Evolutionary conservation across 345 rosid genomes (phyloP).

Genomic region (Gossypium rotundifolium): DNA sequence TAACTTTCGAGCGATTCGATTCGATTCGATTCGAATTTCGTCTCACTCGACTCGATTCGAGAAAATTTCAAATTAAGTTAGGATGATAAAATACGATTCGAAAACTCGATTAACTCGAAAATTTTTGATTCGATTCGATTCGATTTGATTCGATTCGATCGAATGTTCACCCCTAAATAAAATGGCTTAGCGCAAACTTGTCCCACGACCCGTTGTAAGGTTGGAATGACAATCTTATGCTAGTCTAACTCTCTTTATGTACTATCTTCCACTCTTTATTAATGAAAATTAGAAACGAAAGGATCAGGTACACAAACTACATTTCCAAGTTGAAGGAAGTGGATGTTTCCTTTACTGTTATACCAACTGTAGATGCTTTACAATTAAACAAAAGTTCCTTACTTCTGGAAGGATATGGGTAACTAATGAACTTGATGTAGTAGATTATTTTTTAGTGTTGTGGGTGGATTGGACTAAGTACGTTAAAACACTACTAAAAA

Average conservation of each 20-base stretch:
- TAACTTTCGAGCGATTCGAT: too few relatives aligned
- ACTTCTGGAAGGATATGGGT: neutral
- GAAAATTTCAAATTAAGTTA: too few relatives aligned
- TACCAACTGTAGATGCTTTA: neutral
- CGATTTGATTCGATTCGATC: too few relatives aligned
- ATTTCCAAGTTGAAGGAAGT: neutral
- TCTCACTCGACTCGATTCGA: too few relatives aligned
- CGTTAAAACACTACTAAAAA: too few relatives aligned
- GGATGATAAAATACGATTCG: too few relatives aligned
- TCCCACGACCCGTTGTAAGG: slow-evolving; percentile 51
- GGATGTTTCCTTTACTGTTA: neutral
- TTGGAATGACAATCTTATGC: slow-evolving; percentile 23
- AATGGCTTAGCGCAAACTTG: too few relatives aligned
- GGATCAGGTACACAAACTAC: neutral
- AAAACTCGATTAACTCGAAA: too few relatives aligned
- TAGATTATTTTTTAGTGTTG: neutral
- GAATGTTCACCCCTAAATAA: too few relatives aligned
- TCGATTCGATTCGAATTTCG: too few relatives aligned
- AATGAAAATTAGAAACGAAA: neutral
- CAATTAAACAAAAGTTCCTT: neutral
- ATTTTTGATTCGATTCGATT: too few relatives aligned
- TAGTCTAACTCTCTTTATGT: neutral
- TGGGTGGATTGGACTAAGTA: too few relatives aligned
- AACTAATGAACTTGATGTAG: neutral
- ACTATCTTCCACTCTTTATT: neutral